These are phyloP conservation scores for Tylopilus orsonianus DNA, from an alignment of 1,284 basidiomycete species.

Conservation along the genomic window DNA sequence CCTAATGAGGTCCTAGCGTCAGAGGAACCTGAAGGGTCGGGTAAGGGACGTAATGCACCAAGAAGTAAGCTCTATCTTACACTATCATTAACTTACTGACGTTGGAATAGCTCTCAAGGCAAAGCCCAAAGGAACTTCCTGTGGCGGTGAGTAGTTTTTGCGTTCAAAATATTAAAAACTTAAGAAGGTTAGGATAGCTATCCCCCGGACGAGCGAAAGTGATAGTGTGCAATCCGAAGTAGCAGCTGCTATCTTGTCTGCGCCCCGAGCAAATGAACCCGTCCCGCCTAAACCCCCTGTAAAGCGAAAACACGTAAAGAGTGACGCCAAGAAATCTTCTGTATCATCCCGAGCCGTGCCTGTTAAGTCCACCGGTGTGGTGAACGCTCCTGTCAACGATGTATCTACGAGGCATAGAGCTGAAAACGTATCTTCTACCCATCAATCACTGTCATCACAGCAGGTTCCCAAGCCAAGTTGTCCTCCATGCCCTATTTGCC, in stretches of 20 bases:
- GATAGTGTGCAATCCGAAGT: constrained; percentile 18
- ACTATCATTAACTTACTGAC: constrained; percentile 12
- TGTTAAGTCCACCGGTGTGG: not conserved
- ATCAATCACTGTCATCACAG: not conserved
- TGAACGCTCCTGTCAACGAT: not conserved
- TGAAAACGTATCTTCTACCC: constrained; percentile 1
- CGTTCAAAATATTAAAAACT: constrained; percentile 14
- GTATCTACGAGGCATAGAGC: not conserved
- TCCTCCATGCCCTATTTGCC: constrained; percentile 42
- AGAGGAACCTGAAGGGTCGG: not conserved
- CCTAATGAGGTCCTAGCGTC: constrained; percentile 7
- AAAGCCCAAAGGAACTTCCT: constrained; percentile 5
- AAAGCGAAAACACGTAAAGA: constrained; percentile 16
- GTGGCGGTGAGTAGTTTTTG: constrained; percentile 26
- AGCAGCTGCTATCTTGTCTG: constrained; percentile 24
- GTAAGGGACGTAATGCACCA: not conserved
- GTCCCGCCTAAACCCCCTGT: constrained; percentile 8
- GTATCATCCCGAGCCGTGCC: constrained; percentile 1
- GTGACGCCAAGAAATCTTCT: constrained; percentile 4
- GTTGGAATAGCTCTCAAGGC: constrained; percentile 9
- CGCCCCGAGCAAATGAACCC: constrained; percentile 1
- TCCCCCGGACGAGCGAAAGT: constrained; percentile 28
- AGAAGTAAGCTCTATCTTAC: constrained; percentile 14
- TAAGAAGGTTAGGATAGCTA: constrained; percentile 26
- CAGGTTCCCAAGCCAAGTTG: constrained; percentile 2